These are phyloP conservation scores for Solanum aculeatissimum DNA, from an alignment of 305 asterid genomes.

Conservation along the genomic window DNA sequence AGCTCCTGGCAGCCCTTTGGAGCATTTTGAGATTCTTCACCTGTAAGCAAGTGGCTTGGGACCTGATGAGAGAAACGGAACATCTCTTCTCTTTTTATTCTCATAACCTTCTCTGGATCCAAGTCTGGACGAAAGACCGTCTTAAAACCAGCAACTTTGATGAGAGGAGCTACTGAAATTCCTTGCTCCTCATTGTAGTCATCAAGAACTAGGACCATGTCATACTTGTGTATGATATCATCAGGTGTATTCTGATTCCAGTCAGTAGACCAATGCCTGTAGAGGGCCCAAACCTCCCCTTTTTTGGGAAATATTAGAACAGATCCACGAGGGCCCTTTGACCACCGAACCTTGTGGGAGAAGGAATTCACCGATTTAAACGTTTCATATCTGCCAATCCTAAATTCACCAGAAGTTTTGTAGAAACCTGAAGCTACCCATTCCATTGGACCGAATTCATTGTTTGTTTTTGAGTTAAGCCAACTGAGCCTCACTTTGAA, in stretches of 20 bases:
- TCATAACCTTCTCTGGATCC: constrained; percentile 31
- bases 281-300: constrained; percentile 90
- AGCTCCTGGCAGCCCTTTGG: constrained; percentile 80
- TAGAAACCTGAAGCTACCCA: constrained; percentile 83
- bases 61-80: constrained; percentile 79
- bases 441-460: constrained; percentile 49
- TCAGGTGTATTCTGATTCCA: constrained; percentile 59
- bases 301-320: constrained; percentile 52
- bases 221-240: constrained; percentile 66
- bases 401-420: constrained; percentile 84
- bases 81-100: constrained; percentile 71
- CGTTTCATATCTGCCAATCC: constrained; percentile 53
- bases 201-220: constrained; percentile 60
- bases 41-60: constrained; percentile 47
- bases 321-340: constrained; percentile 52
- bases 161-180: constrained; percentile 57
- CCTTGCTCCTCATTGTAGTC: constrained; percentile 61
- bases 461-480: constrained; percentile 72
- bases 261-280: constrained; percentile 60
- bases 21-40: constrained; percentile 47
- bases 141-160: constrained; percentile 68
- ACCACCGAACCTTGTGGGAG: constrained; percentile 72
- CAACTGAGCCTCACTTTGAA: constrained; percentile 75
- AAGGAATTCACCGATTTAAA: constrained; percentile 56
- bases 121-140: constrained; percentile 56